A percentile compares a stretch with the other conserved stretches of the same genome.
Evolutionary conservation across 176 grass and related monocot genomes (phyloP).

Genomic region (Canna indica): DNA sequence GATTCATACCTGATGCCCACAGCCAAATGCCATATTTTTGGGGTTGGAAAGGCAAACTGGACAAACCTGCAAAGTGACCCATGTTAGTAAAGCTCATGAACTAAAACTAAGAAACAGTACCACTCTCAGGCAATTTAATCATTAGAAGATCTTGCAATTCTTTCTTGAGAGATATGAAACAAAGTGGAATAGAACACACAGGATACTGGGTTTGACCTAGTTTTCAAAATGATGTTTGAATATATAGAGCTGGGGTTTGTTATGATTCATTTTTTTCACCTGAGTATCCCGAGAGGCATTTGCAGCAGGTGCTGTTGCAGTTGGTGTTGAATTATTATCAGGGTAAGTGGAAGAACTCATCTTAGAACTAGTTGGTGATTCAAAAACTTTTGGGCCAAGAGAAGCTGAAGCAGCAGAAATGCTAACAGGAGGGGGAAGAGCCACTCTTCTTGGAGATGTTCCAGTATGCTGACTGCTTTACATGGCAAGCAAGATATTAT

Average conservation of each 20-base stretch:
- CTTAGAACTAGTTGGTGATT: constrained; percentile 7
- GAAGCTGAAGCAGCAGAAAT: constrained; percentile 18
- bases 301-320: neutral
- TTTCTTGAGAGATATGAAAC: too few relatives aligned
- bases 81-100: neutral
- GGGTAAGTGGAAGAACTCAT: constrained; percentile 8
- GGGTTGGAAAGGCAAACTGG: constrained; percentile 10
- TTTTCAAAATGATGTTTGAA: too few relatives aligned
- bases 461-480: neutral
- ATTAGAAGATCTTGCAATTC: too few relatives aligned
- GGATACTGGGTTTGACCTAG: too few relatives aligned
- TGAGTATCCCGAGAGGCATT: neutral
- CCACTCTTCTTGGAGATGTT: constrained; percentile 31
- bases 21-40: constrained; percentile 14
- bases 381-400: constrained; percentile 2
- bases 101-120: neutral
- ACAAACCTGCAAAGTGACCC: constrained; percentile 10
- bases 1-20: constrained; percentile 8
- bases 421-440: constrained; percentile 22
- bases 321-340: neutral
- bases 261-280: too few relatives aligned
- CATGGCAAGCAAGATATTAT: neutral
- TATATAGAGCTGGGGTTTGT: too few relatives aligned
- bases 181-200: too few relatives aligned
- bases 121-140: neutral